Conservation (phyloP, 2,329 filamentous ascomycete genomes). For the Verticillium albo-atrum region DNA sequence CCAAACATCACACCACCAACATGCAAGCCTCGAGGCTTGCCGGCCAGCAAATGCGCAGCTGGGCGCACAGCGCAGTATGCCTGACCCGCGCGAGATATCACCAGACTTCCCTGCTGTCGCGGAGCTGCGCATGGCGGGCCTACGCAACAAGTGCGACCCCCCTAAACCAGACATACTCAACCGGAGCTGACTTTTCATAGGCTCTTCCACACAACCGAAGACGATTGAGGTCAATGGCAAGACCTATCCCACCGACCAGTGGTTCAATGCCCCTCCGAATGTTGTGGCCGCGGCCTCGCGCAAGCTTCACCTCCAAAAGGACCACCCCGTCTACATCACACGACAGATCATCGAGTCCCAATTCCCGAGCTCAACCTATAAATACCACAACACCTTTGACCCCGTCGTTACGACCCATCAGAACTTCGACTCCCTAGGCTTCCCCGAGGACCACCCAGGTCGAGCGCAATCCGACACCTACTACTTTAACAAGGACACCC, state of each 20-base stretch:
- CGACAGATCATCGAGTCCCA: conserved; percentile 87
- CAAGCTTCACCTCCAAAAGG: conserved; percentile 80
- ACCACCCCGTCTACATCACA: conserved; percentile 89
- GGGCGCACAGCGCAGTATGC: conserved; percentile 6
- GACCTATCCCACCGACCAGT: conserved; percentile 65
- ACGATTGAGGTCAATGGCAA: conserved; percentile 57
- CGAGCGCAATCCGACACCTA: conserved; percentile 89
- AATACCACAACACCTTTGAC: conserved; percentile 71
- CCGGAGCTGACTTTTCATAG: not conserved
- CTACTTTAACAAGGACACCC: conserved; percentile 80
- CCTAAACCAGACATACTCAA: not conserved
- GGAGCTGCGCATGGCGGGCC: conserved; percentile 3
- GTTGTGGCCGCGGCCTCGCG: conserved; percentile 72
- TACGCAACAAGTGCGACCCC: conserved; percentile 17
- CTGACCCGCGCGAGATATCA: not conserved
- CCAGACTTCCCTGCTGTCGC: not conserved
- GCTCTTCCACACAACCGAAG: conserved; percentile 11
- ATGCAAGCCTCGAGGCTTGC: conserved; percentile 9
- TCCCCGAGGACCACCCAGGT: conserved; percentile 82
- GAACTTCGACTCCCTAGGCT: conserved; percentile 97
- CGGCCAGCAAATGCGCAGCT: conserved; percentile 8
- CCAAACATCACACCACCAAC: not conserved
- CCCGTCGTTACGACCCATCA: conserved; percentile 80
- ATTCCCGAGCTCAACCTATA: conserved; percentile 70
- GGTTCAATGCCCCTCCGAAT: conserved; percentile 78